These are phyloP conservation scores for Claviceps maximensis DNA, from an alignment of 2,329 filamentous ascomycete species.

Conservation along the genomic window DNA sequence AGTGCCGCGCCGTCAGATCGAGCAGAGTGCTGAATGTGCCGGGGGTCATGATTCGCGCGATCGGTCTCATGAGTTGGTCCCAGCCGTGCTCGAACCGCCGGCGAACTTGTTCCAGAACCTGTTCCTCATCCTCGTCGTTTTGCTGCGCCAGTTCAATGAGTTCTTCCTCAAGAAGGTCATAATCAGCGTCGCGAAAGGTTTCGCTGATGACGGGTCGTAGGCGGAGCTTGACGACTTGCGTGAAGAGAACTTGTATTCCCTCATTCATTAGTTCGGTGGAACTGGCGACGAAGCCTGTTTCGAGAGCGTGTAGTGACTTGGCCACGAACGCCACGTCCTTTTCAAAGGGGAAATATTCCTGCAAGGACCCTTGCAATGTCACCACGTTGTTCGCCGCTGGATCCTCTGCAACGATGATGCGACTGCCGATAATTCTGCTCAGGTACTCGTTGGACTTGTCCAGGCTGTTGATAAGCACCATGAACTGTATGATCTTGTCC, in stretches of 20 bases:
- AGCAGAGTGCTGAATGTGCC: slow-evolving; percentile 66
- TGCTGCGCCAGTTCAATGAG: slow-evolving; percentile 41
- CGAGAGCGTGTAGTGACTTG: slow-evolving; percentile 53
- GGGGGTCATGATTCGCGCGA: slow-evolving; percentile 71
- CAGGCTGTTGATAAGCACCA: slow-evolving; percentile 89
- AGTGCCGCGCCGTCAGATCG: slow-evolving; percentile 57
- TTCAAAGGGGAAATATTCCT: slow-evolving; percentile 65
- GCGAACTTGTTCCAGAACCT: slow-evolving; percentile 53
- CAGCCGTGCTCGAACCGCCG: slow-evolving; percentile 74
- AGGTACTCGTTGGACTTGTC: slow-evolving; percentile 89
- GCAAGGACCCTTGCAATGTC: slow-evolving; percentile 31
- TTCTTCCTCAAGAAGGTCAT: slow-evolving; percentile 54
- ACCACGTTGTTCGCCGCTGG: slow-evolving; percentile 19
- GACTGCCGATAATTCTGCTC: slow-evolving; percentile 64
- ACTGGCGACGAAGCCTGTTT: slow-evolving; percentile 61
- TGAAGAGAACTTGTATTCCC: slow-evolving; percentile 73
- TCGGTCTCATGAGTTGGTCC: slow-evolving; percentile 72
- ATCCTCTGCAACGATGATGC: slow-evolving; percentile 36
- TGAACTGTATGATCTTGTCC: slow-evolving; percentile 74
- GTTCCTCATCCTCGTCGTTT: slow-evolving; percentile 40
- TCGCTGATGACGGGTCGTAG: slow-evolving; percentile 76
- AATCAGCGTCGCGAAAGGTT: slow-evolving; percentile 85
- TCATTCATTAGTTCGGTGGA: slow-evolving; percentile 71
- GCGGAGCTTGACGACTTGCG: slow-evolving; percentile 73
- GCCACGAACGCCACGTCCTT: slow-evolving; percentile 60